phyloP scores from a whole-genome alignment of 768 basidiomycete species.

The Mycena alexandri region DNA sequence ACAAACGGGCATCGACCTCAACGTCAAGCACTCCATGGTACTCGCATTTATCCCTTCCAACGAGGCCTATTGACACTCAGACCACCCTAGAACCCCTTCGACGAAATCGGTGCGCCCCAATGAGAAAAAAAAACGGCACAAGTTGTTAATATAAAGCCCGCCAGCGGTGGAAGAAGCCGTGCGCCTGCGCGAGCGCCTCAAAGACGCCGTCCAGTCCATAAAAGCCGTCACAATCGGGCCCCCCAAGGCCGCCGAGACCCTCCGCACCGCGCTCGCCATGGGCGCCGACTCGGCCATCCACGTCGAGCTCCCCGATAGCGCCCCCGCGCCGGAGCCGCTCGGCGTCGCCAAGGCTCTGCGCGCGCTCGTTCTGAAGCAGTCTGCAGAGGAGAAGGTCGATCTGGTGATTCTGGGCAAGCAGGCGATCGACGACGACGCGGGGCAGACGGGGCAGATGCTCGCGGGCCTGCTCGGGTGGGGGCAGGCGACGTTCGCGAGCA shows the following conservation, averaged over 20 bases:
- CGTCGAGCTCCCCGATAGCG: conserved; percentile 83
- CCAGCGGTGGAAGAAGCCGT: conserved; percentile 97
- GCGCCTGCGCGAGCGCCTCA: conserved; percentile 88
- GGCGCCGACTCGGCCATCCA: conserved; percentile 95
- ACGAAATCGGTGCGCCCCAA: conserved; percentile 88
- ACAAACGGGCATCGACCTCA: conserved; percentile 95
- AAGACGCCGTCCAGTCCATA: conserved; percentile 84
- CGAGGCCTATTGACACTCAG: conserved; percentile 7
- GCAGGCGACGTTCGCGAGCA: conserved; percentile 96
- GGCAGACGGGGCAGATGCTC: conserved; percentile 97
- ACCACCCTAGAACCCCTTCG: conserved; percentile 88
- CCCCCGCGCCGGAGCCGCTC: conserved; percentile 88
- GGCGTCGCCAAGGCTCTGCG: conserved; percentile 89
- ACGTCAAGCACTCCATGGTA: conserved; percentile 99
- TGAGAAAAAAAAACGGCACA: neutral
- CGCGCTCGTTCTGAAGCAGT: conserved; percentile 69
- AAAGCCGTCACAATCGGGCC: conserved; percentile 96
- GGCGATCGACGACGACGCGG: conserved; percentile 96
- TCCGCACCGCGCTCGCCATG: conserved; percentile 98
- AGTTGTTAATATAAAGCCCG: conserved; percentile 5
- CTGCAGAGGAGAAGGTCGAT: too few species aligned
- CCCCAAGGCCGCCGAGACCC: conserved; percentile 87
- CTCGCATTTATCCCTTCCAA: conserved; percentile 39
- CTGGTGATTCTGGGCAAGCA: conserved; percentile 98
- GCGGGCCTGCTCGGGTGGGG: conserved; percentile 93